Conservation (phyloP, 345 rosid genomes). For the Dipteronia sinensis region DNA sequence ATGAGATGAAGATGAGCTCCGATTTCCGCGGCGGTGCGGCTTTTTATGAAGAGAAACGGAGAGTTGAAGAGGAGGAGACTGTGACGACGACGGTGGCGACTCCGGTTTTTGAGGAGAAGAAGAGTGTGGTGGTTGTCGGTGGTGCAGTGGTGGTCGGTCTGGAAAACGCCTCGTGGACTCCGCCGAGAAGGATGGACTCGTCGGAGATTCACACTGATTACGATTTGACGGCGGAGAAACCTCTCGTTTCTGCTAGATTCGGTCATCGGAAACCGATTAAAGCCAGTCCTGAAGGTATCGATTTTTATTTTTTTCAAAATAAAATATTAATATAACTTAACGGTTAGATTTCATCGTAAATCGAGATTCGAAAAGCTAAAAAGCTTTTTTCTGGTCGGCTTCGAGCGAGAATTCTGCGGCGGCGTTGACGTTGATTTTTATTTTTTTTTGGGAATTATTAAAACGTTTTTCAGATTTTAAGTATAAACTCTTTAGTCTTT, state of each 20-base stretch:
- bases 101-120: constrained; percentile 17
- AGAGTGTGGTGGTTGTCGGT: not conserved
- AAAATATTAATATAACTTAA: not conserved
- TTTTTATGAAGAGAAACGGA: not conserved
- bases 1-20: constrained; percentile 1
- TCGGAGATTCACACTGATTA: constrained; percentile 32
- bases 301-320: no score
- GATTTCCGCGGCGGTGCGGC: not conserved
- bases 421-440: not conserved
- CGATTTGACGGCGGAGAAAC: constrained; percentile 46
- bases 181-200: constrained; percentile 29
- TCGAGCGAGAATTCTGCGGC: not conserved
- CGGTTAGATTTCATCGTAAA: constrained; percentile 1
- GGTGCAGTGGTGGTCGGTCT: constrained; percentile 16
- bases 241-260: constrained; percentile 55
- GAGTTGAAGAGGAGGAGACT: not conserved
- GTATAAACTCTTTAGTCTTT: no score
- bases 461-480: not conserved
- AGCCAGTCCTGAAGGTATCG: constrained; percentile 59
- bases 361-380: not conserved
- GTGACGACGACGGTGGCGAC: not conserved
- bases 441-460: not conserved
- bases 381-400: constrained; percentile 5
- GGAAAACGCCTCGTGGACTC: constrained; percentile 25
- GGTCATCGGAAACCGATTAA: constrained; percentile 40